Evolutionary conservation across 169 alveolate species (phyloP).

Genomic region (Plasmodium coatneyi): DNA sequence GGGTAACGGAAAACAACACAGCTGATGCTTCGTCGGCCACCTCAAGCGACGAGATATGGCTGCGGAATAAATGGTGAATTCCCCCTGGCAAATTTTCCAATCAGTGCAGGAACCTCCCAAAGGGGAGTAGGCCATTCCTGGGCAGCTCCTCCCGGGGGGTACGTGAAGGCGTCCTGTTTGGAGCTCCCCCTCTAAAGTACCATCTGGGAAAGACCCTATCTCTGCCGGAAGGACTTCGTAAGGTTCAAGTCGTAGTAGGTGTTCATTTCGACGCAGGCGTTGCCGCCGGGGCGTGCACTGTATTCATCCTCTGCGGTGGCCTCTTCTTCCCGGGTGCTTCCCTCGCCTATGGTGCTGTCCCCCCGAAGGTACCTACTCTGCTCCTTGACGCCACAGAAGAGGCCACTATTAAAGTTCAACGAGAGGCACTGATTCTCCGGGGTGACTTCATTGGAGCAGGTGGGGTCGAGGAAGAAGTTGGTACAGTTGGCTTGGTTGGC

Average conservation of each 20-base stretch:
- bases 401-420: background rate
- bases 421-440: constrained; percentile 13
- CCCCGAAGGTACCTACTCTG: background rate
- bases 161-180: background rate
- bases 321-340: background rate
- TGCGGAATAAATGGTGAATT: background rate
- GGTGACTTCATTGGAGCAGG: background rate
- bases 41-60: background rate
- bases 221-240: background rate
- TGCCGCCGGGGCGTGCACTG: background rate
- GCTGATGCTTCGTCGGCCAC: background rate
- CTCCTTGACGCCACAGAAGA: constrained; percentile 11
- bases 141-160: too few species aligned
- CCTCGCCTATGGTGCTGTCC: background rate
- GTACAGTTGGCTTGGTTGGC: background rate
- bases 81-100: background rate
- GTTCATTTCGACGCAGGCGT: background rate
- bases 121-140: too few species aligned
- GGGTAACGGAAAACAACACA: background rate
- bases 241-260: background rate
- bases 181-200: background rate
- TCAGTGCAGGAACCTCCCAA: background rate
- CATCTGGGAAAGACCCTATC: background rate
- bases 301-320: background rate
- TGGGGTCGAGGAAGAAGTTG: background rate